Conservation (phyloP, 768 basidiomycete species). For the Podaxis carcinomalis region DNA sequence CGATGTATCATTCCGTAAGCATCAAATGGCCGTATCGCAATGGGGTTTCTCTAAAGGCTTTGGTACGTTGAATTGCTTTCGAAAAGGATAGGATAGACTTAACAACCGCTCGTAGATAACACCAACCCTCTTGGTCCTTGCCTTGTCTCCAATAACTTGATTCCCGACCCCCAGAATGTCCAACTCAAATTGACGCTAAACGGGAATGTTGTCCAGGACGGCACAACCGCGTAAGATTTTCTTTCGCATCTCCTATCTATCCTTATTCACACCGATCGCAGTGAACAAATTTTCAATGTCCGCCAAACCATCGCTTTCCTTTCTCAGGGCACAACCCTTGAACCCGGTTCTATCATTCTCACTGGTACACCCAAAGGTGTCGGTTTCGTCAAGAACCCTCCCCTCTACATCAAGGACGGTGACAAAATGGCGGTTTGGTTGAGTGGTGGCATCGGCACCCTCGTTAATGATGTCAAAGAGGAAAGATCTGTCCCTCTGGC, state of each 20-base stretch:
- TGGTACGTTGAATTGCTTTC: constrained; percentile 39
- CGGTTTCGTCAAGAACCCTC: constrained; percentile 71
- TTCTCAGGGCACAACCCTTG: constrained; percentile 80
- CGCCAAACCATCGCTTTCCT: constrained; percentile 76
- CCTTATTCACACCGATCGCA: constrained; percentile 20
- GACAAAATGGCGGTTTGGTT: constrained; percentile 70
- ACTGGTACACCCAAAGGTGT: constrained; percentile 83
- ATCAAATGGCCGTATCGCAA: constrained; percentile 77
- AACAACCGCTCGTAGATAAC: constrained; percentile 38
- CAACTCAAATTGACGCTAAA: constrained; percentile 64
- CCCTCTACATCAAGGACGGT: constrained; percentile 66
- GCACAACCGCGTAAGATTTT: constrained; percentile 64
- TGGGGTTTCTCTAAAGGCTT: constrained; percentile 90
- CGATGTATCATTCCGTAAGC: constrained; percentile 82
- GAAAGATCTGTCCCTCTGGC: constrained; percentile 30
- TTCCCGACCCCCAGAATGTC: constrained; percentile 65
- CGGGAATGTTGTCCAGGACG: constrained; percentile 65
- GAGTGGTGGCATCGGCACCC: constrained; percentile 70
- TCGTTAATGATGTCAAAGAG: constrained; percentile 75
- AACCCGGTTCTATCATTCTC: constrained; percentile 77
- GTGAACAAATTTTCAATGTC: constrained; percentile 79
- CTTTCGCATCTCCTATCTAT: background rate
- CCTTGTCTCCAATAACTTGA: constrained; percentile 59
- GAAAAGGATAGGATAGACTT: background rate
- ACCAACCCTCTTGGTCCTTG: constrained; percentile 80